Evolutionary conservation across 2,329 filamentous ascomycete genomes (phyloP), one percentile per base, ranked within the genome.

Genomic region (Cytospora piceicola): DNA sequence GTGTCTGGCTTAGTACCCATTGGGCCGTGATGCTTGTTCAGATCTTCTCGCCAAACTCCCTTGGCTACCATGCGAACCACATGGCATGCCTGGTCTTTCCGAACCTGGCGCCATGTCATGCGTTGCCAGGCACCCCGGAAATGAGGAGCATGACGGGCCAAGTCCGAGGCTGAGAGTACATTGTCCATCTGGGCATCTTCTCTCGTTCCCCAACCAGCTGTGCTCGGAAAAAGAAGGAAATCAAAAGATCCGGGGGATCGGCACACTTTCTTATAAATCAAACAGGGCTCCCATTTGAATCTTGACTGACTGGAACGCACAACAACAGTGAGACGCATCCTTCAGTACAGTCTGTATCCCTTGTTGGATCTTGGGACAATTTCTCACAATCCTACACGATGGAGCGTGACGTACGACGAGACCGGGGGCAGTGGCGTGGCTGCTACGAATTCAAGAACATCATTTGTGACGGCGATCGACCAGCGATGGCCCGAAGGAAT

Each of bases 281-380:
- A 58, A 63, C 59, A 63, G 32, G 2, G 36, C 27, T 54, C 49
- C 55, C 60, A 59, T 49, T 49, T 58, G 59, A 56, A 63, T 42
- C 2, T 51, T 55, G 2, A 58, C 66, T 67, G 27, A 67, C 66
- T 51, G 15, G 34, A 51, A 36, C 17, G 3, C 11, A 15, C 58
- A 53, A 17, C 63, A 57, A 66, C 75, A 90, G 87, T 73, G 82
- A 85, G 78, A 88, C 87, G 63, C 76, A 84, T 71, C 83, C 85
- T 69, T 83, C 85, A 60, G 83, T 88, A 69, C 83, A 84, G 69
- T 90, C 89, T 54, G 91, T 97, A 70, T 88, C 91, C 74, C 84
- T 97, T 55, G 83, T 95, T 72, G 94, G 94, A 69, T 97, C 93
- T 69, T 98, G 94, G 94, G 94, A 97, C 80, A 97, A 97, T 80